phyloP scores from a whole-genome alignment of 306 rosid species.

The Malus asiatica region DNA sequence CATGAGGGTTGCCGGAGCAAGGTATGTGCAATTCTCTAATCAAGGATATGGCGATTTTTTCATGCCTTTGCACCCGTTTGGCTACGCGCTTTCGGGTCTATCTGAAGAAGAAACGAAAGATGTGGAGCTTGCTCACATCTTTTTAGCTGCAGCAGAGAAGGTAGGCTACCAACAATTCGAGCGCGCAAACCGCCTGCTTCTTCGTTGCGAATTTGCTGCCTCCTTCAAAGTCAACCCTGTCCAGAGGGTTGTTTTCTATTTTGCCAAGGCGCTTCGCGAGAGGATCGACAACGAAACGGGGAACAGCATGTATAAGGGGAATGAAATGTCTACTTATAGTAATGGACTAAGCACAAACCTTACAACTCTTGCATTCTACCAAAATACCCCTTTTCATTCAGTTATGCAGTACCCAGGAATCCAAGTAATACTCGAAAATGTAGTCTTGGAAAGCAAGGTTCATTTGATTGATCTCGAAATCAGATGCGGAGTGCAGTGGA shows the following conservation, averaged over 20 bases:
- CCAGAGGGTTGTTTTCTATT: constrained; percentile 47
- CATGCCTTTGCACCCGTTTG: constrained; percentile 48
- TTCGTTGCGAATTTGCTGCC: constrained; percentile 42
- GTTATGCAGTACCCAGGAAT: constrained; percentile 40
- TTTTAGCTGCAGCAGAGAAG: constrained; percentile 65
- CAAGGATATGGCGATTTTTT: constrained; percentile 32
- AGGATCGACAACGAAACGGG: constrained; percentile 51
- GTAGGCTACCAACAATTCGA: constrained; percentile 53
- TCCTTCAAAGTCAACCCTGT: constrained; percentile 25
- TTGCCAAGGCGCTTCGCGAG: constrained; percentile 50
- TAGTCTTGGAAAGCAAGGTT: constrained; percentile 32
- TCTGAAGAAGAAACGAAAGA: constrained; percentile 53
- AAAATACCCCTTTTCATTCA: constrained; percentile 47
- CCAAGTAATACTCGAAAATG: constrained; percentile 58
- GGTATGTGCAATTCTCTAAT: constrained; percentile 48
- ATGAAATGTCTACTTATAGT: not conserved
- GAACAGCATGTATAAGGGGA: not conserved
- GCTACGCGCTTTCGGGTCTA: constrained; percentile 32
- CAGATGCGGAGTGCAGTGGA: constrained; percentile 48
- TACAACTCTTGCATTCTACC: constrained; percentile 17
- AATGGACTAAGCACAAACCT: constrained; percentile 7
- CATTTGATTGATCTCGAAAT: constrained; percentile 60
- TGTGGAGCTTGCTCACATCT: constrained; percentile 60
- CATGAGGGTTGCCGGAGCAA: constrained; percentile 63
- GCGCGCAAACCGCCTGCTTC: constrained; percentile 51